Conservation (phyloP, 1,139 yeast genomes). For the Diutina catenulata region DNA sequence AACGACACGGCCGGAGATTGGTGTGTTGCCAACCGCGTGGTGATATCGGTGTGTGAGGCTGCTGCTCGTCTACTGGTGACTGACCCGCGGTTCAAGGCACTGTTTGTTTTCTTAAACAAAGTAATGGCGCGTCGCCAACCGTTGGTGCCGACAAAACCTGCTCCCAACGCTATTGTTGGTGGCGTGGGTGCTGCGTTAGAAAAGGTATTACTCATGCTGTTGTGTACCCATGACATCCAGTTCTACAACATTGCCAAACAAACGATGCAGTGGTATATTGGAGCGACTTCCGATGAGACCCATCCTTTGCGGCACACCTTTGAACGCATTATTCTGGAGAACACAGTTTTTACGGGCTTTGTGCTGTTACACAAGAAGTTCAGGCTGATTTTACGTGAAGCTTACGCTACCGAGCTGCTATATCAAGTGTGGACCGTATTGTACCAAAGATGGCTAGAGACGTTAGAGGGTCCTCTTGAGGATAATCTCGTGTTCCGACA, state of each 20-base stretch:
- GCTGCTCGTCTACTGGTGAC: conserved; percentile 24
- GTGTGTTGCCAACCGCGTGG: conserved; percentile 21
- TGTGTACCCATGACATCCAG: conserved; percentile 49
- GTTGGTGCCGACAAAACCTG: conserved; percentile 13
- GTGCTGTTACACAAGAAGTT: conserved; percentile 67
- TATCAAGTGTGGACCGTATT: conserved; percentile 52
- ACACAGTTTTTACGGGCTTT: conserved; percentile 56
- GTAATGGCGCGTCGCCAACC: conserved; percentile 17
- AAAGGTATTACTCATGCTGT: conserved; percentile 33
- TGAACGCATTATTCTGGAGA: conserved; percentile 40
- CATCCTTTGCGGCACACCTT: conserved; percentile 30
- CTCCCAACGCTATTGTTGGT: conserved; percentile 10
- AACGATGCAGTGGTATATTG: conserved; percentile 34
- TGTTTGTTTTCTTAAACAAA: conserved; percentile 24
- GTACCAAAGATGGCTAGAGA: conserved; percentile 40
- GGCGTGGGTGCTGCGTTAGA: conserved; percentile 23
- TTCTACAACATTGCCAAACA: conserved; percentile 41
- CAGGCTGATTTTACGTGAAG: conserved; percentile 42
- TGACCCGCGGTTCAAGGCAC: conserved; percentile 27
- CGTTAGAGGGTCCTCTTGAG: conserved; percentile 20
- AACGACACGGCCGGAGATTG: conserved; percentile 10
- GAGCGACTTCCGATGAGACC: conserved; percentile 16
- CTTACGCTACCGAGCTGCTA: conserved; percentile 48
- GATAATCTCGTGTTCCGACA: conserved; percentile 40
- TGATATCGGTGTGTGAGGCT: conserved; percentile 26